Conservation (phyloP, 2,329 filamentous ascomycete genomes). For the Stromatinia cepivora region DNA sequence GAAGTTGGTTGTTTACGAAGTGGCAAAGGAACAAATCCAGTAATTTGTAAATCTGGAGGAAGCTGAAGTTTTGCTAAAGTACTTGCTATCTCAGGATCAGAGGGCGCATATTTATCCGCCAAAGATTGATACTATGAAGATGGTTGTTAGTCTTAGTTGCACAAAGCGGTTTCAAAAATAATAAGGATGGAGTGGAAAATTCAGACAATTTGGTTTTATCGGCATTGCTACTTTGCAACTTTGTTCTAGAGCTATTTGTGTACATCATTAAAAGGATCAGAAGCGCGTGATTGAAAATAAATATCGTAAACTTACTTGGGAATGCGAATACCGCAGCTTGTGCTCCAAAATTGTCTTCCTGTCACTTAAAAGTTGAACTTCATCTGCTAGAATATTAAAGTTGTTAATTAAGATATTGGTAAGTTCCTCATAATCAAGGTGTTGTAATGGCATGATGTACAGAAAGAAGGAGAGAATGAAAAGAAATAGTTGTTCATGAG, state of each 20-base stretch:
- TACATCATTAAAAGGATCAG: slow-evolving; percentile 46
- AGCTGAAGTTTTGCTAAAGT: slow-evolving; percentile 67
- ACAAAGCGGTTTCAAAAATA: slow-evolving; percentile 14
- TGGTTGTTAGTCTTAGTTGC: slow-evolving; percentile 36
- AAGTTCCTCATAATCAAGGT: slow-evolving; percentile 43
- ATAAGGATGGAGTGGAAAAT: slow-evolving; percentile 42
- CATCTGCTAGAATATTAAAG: slow-evolving; percentile 63
- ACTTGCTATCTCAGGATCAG: slow-evolving; percentile 63
- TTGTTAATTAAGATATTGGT: slow-evolving; percentile 62
- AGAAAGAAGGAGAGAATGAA: slow-evolving; percentile 10
- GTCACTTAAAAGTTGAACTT: slow-evolving; percentile 63
- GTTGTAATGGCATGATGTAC: slow-evolving; percentile 37
- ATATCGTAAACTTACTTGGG: slow-evolving; percentile 55
- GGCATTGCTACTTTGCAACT: slow-evolving; percentile 58
- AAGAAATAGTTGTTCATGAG: slow-evolving; percentile 5
- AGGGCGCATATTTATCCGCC: slow-evolving; percentile 66
- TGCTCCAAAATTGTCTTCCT: slow-evolving; percentile 65
- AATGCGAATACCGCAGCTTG: slow-evolving; percentile 65
- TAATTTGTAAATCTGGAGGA: slow-evolving; percentile 48
- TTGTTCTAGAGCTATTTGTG: slow-evolving; percentile 79
- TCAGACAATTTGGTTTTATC: slow-evolving; percentile 61
- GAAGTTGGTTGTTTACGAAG: slow-evolving; percentile 38
- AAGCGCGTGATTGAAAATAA: slow-evolving; percentile 4
- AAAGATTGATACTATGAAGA: slow-evolving; percentile 59
- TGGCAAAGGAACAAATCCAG: slow-evolving; percentile 40